These are phyloP conservation scores for Pseudoperonospora humuli DNA, from an alignment of 352 stramenopile species.

Conservation along the genomic window DNA sequence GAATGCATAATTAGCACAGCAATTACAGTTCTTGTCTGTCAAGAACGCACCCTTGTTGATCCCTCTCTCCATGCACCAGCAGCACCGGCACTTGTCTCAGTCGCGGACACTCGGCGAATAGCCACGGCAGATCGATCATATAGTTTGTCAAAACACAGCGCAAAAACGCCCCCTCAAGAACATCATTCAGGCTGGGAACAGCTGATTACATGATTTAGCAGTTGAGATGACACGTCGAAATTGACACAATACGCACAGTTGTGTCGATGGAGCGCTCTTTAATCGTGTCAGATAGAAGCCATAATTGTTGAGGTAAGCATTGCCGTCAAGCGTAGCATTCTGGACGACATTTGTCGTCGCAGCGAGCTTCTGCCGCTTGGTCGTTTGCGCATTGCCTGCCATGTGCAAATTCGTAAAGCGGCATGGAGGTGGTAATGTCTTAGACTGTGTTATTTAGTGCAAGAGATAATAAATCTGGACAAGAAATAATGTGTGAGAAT, in stretches of 20 bases:
- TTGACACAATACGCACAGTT: constrained; percentile 32
- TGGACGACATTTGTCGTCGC: not conserved
- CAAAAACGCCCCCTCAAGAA: constrained; percentile 55
- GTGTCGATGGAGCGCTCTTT: constrained; percentile 26
- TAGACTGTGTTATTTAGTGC: not conserved
- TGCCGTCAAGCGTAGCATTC: not conserved
- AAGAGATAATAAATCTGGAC: no score
- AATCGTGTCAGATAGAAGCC: constrained; percentile 38
- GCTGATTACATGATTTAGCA: not conserved
- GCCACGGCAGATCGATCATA: constrained; percentile 71
- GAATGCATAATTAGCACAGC: not conserved
- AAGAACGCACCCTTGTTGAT: constrained; percentile 26
- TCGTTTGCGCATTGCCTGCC: constrained; percentile 6
- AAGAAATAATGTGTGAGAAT: no score
- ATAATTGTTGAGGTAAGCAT: not conserved
- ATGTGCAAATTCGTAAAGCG: constrained; percentile 15
- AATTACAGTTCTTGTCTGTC: not conserved
- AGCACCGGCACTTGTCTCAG: constrained; percentile 56
- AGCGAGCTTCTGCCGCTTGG: constrained; percentile 23
- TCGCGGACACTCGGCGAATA: constrained; percentile 52
- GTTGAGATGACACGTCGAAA: not conserved
- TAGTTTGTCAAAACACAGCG: constrained; percentile 75
- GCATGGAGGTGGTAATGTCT: not conserved
- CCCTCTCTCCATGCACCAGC: constrained; percentile 70
- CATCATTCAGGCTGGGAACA: constrained; percentile 5